Evolutionary conservation across 2,329 filamentous ascomycete species (phyloP), one percentile per base, ranked within the genome.

Genomic region (Penicillium sp.): DNA sequence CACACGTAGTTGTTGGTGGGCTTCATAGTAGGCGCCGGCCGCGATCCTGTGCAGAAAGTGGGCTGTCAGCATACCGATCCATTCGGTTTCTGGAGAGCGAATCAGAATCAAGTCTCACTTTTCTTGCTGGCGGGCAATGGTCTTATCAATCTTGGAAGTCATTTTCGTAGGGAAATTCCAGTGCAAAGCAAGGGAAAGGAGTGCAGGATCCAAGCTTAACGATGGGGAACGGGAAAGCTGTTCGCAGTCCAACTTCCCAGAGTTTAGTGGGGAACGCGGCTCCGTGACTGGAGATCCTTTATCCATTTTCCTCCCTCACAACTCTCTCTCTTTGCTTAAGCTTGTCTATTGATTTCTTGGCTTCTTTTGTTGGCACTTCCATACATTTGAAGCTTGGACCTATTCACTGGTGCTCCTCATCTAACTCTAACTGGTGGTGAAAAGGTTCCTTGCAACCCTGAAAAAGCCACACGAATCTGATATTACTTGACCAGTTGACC

Each of bases 1-100:
- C 54, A 97, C 93, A 61, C 95, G 91, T 65, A 96, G 91, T 81
- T 99, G 95, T 77, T 99, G 95, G 79, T 98, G 93, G 57, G 95
- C 95, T 84, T 99, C 95, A 81, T 99, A 99, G 83, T 87, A 97
- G 74, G 95, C 89, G 70, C 93, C 93, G 76, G 96, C 91, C 65
- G 86, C 82, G 76, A 96, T 96, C 76, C 91, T 90, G 54, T 59
- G 47, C 35, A 24, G 57, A 46, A 46, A 52, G 19, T 52, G 56
- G 56, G 46, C 58, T 43, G 56, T 68, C 58, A 68, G 62, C 24
- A 57, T 39, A 27, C 37, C 14, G 16, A 31, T 21, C 45, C 45
- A 21, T 35, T n/a, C 33, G 13, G 2, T 35, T 49, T 21, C 21
- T 42, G 44, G 51, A 42, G 37, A 27, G 35, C 16, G 52, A 35